These are phyloP conservation scores for Termitomyces sp. DNA, from an alignment of 768 basidiomycete species.

Conservation along the genomic window DNA sequence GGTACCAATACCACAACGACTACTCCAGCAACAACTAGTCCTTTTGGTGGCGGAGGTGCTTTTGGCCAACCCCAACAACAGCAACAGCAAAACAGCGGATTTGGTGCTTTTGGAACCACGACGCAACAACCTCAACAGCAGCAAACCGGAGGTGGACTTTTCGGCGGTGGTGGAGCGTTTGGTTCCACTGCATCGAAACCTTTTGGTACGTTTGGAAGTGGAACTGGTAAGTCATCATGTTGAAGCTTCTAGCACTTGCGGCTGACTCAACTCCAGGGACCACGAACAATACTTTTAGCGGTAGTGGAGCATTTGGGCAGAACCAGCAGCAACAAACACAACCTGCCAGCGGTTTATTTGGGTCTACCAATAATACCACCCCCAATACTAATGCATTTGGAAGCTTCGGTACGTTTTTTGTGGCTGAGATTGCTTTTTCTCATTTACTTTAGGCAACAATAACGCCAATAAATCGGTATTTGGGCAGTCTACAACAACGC, in stretches of 20 bases:
- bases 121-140: constrained; percentile 25
- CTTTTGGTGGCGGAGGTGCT: constrained; percentile 47
- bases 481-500: constrained; percentile 31
- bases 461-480: constrained; percentile 33
- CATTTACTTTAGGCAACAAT: not conserved
- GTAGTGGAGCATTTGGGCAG: constrained; percentile 27
- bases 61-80: constrained; percentile 42
- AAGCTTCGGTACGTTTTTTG: constrained; percentile 24
- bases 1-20: constrained; percentile 24
- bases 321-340: constrained; percentile 27
- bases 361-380: constrained; percentile 20
- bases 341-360: constrained; percentile 26
- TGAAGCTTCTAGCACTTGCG: not conserved
- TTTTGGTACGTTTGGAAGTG: constrained; percentile 11
- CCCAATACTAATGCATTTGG: constrained; percentile 32
- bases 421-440: not conserved
- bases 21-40: constrained; percentile 19
- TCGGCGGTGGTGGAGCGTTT: constrained; percentile 29
- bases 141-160: constrained; percentile 24
- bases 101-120: constrained; percentile 19
- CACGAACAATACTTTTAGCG: constrained; percentile 26
- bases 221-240: constrained; percentile 4
- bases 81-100: constrained; percentile 22
- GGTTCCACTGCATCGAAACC: constrained; percentile 15
- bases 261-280: constrained; percentile 5